Conservation (phyloP, 768 basidiomycete genomes). For the Suillus luteus region DNA sequence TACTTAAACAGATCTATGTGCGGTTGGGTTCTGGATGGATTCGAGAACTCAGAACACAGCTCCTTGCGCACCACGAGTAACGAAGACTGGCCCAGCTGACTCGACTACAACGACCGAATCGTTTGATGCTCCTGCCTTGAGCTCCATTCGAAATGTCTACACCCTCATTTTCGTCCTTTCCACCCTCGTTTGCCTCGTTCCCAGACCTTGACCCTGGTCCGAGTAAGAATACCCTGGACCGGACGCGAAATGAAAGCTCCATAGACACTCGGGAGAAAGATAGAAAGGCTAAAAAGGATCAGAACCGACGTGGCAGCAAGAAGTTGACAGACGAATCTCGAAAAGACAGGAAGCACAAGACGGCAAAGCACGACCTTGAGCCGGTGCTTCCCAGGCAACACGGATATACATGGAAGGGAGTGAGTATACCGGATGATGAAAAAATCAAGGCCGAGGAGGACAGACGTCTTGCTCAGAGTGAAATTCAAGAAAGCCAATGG, state of each 20-base stretch:
- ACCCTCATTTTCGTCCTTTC: constrained; percentile 63
- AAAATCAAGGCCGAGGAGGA: constrained; percentile 38
- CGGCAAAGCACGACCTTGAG: constrained; percentile 32
- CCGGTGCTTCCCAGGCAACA: constrained; percentile 28
- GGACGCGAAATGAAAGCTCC: constrained; percentile 19
- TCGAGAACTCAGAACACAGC: constrained; percentile 3
- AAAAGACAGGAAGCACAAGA: constrained; percentile 34
- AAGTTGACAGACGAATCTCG: constrained; percentile 21
- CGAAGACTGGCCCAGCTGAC: constrained; percentile 7
- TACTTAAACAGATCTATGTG: constrained; percentile 5
- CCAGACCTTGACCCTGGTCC: constrained; percentile 57
- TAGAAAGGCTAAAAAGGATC: constrained; percentile 24
- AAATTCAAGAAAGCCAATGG: constrained; percentile 25
- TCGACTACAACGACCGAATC: not conserved
- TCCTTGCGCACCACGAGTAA: not conserved
- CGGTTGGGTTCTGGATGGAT: not conserved
- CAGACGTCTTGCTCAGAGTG: constrained; percentile 25
- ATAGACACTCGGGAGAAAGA: constrained; percentile 13
- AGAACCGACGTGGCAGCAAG: constrained; percentile 22
- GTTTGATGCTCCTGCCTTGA: not conserved
- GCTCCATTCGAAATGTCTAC: constrained; percentile 40
- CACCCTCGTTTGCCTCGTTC: constrained; percentile 70
- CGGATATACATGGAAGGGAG: constrained; percentile 18
- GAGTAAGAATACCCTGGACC: constrained; percentile 30
- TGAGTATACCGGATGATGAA: constrained; percentile 31